A percentile compares a stretch with the other conserved stretches of the same genome.
phyloP scores from a whole-genome alignment of 2,329 filamentous ascomycete species.

The Colletotrichum siamense region DNA sequence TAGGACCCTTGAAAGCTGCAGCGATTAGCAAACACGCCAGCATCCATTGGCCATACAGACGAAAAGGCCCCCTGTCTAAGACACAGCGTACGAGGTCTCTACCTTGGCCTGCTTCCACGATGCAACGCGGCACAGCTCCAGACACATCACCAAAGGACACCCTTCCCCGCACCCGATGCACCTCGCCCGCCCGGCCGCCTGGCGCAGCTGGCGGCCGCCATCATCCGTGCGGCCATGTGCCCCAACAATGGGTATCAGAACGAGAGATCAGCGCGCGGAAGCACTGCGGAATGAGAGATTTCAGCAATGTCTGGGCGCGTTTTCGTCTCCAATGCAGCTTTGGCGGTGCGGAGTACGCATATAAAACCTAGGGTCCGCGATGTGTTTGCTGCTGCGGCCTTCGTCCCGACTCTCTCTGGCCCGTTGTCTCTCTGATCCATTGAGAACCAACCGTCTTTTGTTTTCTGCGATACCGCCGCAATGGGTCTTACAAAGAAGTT shows the following conservation, averaged over 20 bases:
- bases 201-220: background rate
- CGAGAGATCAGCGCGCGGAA: background rate
- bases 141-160: background rate
- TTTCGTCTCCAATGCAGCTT: background rate
- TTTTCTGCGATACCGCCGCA: background rate
- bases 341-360: background rate
- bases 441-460: background rate
- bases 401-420: background rate
- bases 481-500: slow-evolving; percentile 30
- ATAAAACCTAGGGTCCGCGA: background rate
- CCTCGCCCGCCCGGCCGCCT: background rate
- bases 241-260: background rate
- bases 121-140: background rate
- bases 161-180: slow-evolving; percentile 5
- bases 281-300: background rate
- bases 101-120: background rate
- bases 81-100: background rate
- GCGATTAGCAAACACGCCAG: background rate
- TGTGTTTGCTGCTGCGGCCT: background rate
- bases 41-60: background rate
- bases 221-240: background rate
- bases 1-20: background rate
- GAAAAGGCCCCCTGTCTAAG: background rate
- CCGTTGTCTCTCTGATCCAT: background rate
- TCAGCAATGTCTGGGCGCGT: background rate